phyloP scores from a whole-genome alignment of 148 eudicot genomes.

The Vaccinium corymbosum region DNA sequence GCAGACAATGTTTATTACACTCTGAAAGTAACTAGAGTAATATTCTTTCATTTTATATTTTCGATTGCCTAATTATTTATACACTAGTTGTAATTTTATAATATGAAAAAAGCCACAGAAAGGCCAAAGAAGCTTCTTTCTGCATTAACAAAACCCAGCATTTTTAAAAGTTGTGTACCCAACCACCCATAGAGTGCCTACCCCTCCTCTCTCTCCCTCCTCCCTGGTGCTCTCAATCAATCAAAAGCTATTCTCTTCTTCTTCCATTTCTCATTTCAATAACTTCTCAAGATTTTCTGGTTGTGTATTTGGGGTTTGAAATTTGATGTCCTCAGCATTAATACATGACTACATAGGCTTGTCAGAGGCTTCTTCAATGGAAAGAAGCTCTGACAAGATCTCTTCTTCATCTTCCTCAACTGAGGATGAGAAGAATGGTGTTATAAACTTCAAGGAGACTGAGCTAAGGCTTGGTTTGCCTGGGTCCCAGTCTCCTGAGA shows the following conservation, averaged over 20 bases:
- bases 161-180: not conserved
- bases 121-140: conserved; percentile 43
- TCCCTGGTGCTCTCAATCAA: not conserved
- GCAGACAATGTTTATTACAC: conserved; percentile 8
- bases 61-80: not conserved
- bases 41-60: conserved; percentile 12
- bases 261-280: not conserved
- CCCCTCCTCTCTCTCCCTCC: not conserved
- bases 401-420: conserved; percentile 17
- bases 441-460: conserved; percentile 41
- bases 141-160: conserved; percentile 28
- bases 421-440: conserved; percentile 27
- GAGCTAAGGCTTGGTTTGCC: conserved; percentile 60
- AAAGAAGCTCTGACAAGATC: conserved; percentile 38
- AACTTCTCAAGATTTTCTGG: conserved; percentile 14
- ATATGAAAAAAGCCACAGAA: conserved; percentile 12
- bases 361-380: conserved; percentile 45
- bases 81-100: conserved; percentile 13
- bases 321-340: conserved; percentile 47
- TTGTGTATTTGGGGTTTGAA: conserved; percentile 2
- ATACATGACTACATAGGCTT: conserved; percentile 72
- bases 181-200: conserved; percentile 2
- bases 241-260: not conserved
- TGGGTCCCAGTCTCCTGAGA: conserved; percentile 48
- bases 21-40: conserved; percentile 6